Evolutionary conservation across 371 early-diverging fungal genomes (phyloP).

Genomic region (Mucor saturninus): DNA sequence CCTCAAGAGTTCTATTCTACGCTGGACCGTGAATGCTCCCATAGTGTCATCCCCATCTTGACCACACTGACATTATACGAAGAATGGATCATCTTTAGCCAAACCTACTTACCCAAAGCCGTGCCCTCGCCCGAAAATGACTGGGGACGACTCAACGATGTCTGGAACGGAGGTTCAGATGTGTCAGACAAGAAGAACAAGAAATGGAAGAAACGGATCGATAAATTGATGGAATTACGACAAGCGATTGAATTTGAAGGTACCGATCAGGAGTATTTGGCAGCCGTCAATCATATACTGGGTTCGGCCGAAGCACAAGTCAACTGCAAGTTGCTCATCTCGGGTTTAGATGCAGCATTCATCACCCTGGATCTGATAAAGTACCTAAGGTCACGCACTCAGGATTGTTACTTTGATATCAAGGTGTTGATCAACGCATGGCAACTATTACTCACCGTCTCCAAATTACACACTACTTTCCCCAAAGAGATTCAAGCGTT

Average conservation of each 20-base stretch:
- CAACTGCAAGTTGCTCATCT: conserved; percentile 9
- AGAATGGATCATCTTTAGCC: conserved; percentile 25
- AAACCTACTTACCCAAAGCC: conserved; percentile 23
- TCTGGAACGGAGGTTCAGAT: conserved; percentile 13
- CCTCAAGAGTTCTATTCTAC: conserved; percentile 15
- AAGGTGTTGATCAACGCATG: conserved; percentile 33
- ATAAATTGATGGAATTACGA: conserved; percentile 27
- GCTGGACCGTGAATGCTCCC: conserved; percentile 26
- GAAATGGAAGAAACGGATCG: conserved; percentile 32
- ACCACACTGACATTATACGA: conserved; percentile 42
- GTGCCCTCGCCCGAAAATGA: conserved; percentile 13
- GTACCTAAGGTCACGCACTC: conserved; percentile 21
- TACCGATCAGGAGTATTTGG: conserved; percentile 31
- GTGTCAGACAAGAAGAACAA: not conserved
- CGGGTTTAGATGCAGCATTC: conserved; percentile 26
- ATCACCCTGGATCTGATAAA: conserved; percentile 28
- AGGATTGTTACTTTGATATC: conserved; percentile 40
- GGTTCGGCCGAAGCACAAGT: not conserved
- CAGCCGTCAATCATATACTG: conserved; percentile 12
- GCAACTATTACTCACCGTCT: conserved; percentile 24
- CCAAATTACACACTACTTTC: conserved; percentile 12
- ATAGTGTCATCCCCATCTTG: conserved; percentile 31
- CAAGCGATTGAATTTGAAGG: conserved; percentile 28
- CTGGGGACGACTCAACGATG: conserved; percentile 15
- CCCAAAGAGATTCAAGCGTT: conserved; percentile 9